phyloP scores from a whole-genome alignment of 2,329 filamentous ascomycete genomes.

The Sclerotinia nivalis region DNA sequence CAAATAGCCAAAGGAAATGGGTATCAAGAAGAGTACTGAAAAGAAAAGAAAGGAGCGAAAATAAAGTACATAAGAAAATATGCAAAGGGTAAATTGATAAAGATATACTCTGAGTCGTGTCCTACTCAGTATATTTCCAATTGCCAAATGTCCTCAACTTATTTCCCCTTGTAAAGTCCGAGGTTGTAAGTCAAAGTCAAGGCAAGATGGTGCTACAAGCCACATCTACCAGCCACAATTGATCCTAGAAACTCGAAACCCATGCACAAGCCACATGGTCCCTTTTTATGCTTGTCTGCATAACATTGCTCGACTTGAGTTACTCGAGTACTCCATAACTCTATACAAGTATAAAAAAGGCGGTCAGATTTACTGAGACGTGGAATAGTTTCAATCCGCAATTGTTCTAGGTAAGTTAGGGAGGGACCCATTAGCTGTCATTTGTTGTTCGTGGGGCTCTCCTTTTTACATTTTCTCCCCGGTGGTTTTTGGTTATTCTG shows the following conservation, averaged over 20 bases:
- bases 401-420: conserved; percentile 19
- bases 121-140: conserved; percentile 6
- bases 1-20: not conserved
- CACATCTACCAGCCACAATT: conserved; percentile 7
- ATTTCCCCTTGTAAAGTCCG: not conserved
- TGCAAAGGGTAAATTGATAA: not conserved
- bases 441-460: conserved; percentile 21
- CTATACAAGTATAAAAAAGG: not conserved
- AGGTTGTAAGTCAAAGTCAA: no score
- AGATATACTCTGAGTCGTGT: not conserved
- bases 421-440: conserved; percentile 21
- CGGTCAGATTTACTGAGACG: conserved; percentile 22
- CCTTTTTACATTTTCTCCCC: not conserved
- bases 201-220: no score
- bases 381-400: conserved; percentile 23
- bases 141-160: conserved; percentile 31
- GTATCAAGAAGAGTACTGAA: not conserved
- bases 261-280: conserved; percentile 1
- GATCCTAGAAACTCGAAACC: not conserved
- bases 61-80: not conserved
- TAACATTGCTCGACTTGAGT: no score
- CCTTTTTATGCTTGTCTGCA: not conserved
- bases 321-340: no score
- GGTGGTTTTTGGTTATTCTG: not conserved
- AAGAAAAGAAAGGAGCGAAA: not conserved